Percentiles rank a stretch among this genome's conserved stretches.
These are phyloP conservation scores for Datura wrightii DNA, from an alignment of 257 asterid genomes.

Conservation along the genomic window DNA sequence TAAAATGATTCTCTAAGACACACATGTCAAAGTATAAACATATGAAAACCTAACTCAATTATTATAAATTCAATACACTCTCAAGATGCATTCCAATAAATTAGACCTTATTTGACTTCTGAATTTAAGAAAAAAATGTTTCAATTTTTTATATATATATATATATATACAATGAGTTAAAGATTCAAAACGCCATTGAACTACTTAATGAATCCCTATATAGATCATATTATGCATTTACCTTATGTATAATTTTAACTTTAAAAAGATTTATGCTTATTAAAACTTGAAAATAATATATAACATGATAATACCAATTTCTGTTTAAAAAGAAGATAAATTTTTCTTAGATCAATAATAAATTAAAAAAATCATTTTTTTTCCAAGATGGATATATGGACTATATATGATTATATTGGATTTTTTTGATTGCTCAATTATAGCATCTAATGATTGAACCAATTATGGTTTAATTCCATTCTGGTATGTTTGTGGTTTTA, in stretches of 20 bases:
- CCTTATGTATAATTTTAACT: neutral
- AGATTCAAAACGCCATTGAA: too few relatives aligned
- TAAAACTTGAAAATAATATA: neutral
- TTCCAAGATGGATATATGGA: neutral
- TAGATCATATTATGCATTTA: neutral
- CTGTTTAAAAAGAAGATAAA: neutral
- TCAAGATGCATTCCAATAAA: neutral
- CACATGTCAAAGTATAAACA: neutral
- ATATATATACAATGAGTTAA: too few relatives aligned
- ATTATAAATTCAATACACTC: neutral
- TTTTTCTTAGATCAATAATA: neutral
- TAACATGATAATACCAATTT: too few relatives aligned
- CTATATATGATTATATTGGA: neutral
- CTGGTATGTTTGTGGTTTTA: constrained; percentile 28
- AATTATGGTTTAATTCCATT: constrained; percentile 21
- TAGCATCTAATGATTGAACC: constrained; percentile 18
- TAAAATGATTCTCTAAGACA: too few relatives aligned
- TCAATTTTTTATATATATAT: too few relatives aligned
- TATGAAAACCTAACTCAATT: neutral
- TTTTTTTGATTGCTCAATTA: constrained; percentile 4
- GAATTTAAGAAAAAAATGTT: neutral
- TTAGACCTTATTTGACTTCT: neutral
- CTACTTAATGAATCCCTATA: too few relatives aligned
- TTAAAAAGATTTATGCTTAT: neutral
- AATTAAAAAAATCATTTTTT: neutral